These are phyloP conservation scores for Tephrocybe sp. DNA, from an alignment of 768 basidiomycete genomes.

Conservation along the genomic window DNA sequence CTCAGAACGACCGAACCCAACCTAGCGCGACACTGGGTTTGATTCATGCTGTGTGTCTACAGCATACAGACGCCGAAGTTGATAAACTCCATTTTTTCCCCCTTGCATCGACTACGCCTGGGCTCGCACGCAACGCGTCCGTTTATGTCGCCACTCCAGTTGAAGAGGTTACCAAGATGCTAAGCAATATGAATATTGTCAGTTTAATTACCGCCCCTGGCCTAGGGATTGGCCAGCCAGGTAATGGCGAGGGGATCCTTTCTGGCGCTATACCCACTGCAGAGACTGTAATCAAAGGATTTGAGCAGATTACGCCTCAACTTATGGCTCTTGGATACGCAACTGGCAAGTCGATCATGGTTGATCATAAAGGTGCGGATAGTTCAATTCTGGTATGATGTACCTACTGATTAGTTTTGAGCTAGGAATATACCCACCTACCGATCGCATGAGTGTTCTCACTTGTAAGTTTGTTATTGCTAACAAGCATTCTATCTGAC, in stretches of 20 bases:
- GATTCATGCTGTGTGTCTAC: slow-evolving; percentile 78
- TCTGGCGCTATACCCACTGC: slow-evolving; percentile 77
- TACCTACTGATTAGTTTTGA: background rate
- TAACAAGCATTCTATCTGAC: background rate
- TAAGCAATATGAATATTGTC: slow-evolving; percentile 62
- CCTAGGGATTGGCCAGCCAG: slow-evolving; percentile 74
- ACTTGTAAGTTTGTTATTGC: slow-evolving; percentile 54
- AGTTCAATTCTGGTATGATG: background rate
- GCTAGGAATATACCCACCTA: slow-evolving; percentile 64
- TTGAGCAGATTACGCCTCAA: slow-evolving; percentile 71
- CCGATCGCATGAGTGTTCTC: slow-evolving; percentile 72
- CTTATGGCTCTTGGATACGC: slow-evolving; percentile 78
- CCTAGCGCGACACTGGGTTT: slow-evolving; percentile 32
- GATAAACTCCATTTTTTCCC: slow-evolving; percentile 57
- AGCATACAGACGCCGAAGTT: slow-evolving; percentile 58
- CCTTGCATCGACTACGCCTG: slow-evolving; percentile 25
- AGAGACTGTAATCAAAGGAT: slow-evolving; percentile 64
- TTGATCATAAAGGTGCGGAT: slow-evolving; percentile 59
- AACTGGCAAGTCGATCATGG: slow-evolving; percentile 59
- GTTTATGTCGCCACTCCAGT: slow-evolving; percentile 47
- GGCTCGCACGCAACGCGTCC: slow-evolving; percentile 15
- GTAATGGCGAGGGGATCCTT: slow-evolving; percentile 60
- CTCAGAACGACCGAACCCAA: slow-evolving; percentile 8
- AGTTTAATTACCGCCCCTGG: slow-evolving; percentile 58
- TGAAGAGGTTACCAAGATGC: slow-evolving; percentile 43